Evolutionary conservation across 306 rosid genomes (phyloP), one percentile per base, ranked within the genome.

Genomic region (Phaseolus lunatus): DNA sequence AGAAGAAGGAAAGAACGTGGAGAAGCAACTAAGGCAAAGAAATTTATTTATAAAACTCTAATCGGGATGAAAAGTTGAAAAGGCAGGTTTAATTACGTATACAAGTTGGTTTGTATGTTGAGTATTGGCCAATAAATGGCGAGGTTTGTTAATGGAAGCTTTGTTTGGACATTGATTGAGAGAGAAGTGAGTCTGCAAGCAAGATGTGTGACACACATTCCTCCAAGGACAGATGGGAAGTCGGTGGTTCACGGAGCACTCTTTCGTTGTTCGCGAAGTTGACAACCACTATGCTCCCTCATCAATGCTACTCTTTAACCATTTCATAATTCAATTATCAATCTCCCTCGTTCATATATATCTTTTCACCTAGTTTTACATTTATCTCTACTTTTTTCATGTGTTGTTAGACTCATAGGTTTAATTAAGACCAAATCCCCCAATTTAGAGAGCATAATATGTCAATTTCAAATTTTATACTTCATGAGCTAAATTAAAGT

Each of bases 231-330:
- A 73, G 41, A 72, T 81, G 48, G 26, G 9, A 82, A 87, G 88
- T 87, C 87, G 85, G 90, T 87, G 87, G 81, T 45, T 84, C 82
- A 75, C 4, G 35, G 64, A 79, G 67, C 57, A 54, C 69, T 62
- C 70, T 12, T 82, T 72, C 23, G 70, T 61, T 70, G 61, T 70
- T 71, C 22, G 48, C 80, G 84, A 79, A 83, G 74, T 70, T 79
- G 83, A 85, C 81, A 80, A 20, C 65, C 53, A 79, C 84, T 43
- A 3, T 44, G 13, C 78, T 61, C 31, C 72, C 70, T 64, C 67
- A 26, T 18, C 76, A 39, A 54, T 41, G 45, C 62, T 54, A 27
- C 24, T 23, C 35, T 12, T 19, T 0, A 19, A 11, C 58, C 15
- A 26, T 3, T 22, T 41, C n/a, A 33, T 52, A 71, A 19, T 50